Percentiles rank a stretch among this genome's conserved stretches.
phyloP scores from a whole-genome alignment of 2,329 filamentous ascomycete genomes.

The Allantophomopsis cytisporea region DNA sequence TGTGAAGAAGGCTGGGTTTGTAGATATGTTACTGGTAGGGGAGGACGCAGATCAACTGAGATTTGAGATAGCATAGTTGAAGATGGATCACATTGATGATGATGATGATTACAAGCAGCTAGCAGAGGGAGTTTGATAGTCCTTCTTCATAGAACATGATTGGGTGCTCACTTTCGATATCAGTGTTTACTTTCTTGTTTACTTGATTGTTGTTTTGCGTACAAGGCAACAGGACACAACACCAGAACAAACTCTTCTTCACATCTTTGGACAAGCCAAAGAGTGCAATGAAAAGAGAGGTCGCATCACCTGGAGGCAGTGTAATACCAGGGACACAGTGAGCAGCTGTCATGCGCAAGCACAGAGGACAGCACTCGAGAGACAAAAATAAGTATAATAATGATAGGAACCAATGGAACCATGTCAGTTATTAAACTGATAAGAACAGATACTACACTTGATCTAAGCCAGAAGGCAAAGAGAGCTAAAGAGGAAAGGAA shows the following conservation, averaged over 20 bases:
- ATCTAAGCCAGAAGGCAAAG: slow-evolving; percentile 63
- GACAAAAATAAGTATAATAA: slow-evolving; percentile 72
- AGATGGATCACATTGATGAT: too few relatives aligned
- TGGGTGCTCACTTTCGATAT: too few relatives aligned
- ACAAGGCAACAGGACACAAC: too few relatives aligned
- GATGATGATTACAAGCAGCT: too few relatives aligned
- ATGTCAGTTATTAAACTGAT: slow-evolving; percentile 92
- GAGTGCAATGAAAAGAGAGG: slow-evolving; percentile 36
- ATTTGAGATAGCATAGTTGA: too few relatives aligned
- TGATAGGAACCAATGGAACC: slow-evolving; percentile 53
- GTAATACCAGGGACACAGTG: slow-evolving; percentile 64
- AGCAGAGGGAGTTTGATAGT: too few relatives aligned
- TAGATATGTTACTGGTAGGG: too few relatives aligned
- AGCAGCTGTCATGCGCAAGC: slow-evolving; percentile 49
- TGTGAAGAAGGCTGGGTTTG: too few relatives aligned
- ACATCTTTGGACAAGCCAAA: slow-evolving; percentile 33
- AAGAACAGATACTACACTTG: slow-evolving; percentile 81
- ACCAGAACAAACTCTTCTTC: slow-evolving; percentile 32
- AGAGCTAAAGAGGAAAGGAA: slow-evolving; percentile 38
- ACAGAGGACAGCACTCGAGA: slow-evolving; percentile 41
- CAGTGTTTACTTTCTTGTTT: too few relatives aligned
- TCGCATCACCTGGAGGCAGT: slow-evolving; percentile 61
- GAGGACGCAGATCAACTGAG: too few relatives aligned
- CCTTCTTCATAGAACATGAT: too few relatives aligned
- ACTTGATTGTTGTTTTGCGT: too few relatives aligned